Percentiles rank a stretch among this genome's conserved stretches.
phyloP scores from a whole-genome alignment of 1,284 basidiomycete species.

The Ceratorhiza oryzae-sativae region DNA sequence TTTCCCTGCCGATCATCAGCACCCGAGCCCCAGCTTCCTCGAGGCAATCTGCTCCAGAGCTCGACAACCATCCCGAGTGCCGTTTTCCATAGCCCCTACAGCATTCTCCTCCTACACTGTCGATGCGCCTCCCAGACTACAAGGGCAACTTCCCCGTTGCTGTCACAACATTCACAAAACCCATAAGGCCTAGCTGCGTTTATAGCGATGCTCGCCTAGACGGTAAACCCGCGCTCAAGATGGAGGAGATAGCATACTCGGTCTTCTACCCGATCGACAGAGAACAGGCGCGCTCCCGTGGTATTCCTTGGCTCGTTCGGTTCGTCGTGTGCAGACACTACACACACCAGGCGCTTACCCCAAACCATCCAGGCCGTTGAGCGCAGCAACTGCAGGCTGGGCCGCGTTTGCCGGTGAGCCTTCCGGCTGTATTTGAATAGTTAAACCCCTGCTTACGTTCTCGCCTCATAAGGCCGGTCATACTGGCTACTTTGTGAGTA shows the following conservation, averaged over 20 bases:
- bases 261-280: constrained; percentile 40
- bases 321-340: neutral
- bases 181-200: constrained; percentile 13
- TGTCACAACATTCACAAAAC: constrained; percentile 22
- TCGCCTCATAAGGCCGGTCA: constrained; percentile 13
- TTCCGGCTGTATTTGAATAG: neutral
- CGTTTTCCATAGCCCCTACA: too few relatives aligned
- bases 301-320: constrained; percentile 34
- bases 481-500: constrained; percentile 39
- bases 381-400: constrained; percentile 39
- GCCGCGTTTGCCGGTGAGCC: constrained; percentile 40
- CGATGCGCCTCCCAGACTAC: constrained; percentile 36
- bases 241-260: constrained; percentile 40
- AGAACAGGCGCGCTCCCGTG: constrained; percentile 14
- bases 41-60: too few relatives aligned
- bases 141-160: constrained; percentile 31
- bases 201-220: constrained; percentile 38
- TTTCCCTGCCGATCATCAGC: too few relatives aligned
- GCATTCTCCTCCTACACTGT: too few relatives aligned
- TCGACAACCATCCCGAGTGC: too few relatives aligned
- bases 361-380: constrained; percentile 34
- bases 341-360: neutral
- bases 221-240: constrained; percentile 37
- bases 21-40: too few relatives aligned
- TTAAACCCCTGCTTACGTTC: neutral